These are phyloP conservation scores for Bothriochloa decipiens DNA, from an alignment of 176 grass and related monocot species.

Conservation along the genomic window DNA sequence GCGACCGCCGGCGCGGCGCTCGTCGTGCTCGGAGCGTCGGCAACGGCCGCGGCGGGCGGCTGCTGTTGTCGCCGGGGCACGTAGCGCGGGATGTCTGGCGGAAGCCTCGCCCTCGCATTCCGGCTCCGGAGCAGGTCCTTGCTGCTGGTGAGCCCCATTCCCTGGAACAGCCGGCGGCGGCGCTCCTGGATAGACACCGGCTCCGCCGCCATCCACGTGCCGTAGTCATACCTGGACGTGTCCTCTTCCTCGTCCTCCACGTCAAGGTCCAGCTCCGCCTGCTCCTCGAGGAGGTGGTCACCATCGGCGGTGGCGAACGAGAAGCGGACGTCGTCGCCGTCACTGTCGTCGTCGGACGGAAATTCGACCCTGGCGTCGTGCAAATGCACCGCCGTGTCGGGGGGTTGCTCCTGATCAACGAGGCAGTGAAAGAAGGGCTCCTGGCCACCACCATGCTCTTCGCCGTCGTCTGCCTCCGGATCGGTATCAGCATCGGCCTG, in stretches of 20 bases:
- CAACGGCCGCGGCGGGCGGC: neutral
- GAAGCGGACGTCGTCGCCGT: slow-evolving; percentile 42
- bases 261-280: slow-evolving; percentile 45
- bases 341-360: slow-evolving; percentile 42
- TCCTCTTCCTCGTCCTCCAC: slow-evolving; percentile 56
- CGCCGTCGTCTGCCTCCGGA: neutral
- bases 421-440: slow-evolving; percentile 49
- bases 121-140: slow-evolving; percentile 49
- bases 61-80: neutral
- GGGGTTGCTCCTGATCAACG: slow-evolving; percentile 50
- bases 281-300: slow-evolving; percentile 41
- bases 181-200: slow-evolving; percentile 71
- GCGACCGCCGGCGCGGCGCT: neutral
- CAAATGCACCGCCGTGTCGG: neutral
- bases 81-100: neutral
- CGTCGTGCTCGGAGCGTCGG: neutral
- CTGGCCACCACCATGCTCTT: neutral
- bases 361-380: slow-evolving; percentile 38
- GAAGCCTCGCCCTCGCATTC: slow-evolving; percentile 27
- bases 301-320: slow-evolving; percentile 32
- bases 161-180: slow-evolving; percentile 43
- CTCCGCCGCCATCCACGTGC: slow-evolving; percentile 73
- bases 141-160: slow-evolving; percentile 81
- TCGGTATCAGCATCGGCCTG: neutral
- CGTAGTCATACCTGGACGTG: slow-evolving; percentile 53